phyloP scores from a whole-genome alignment of 192 early-diverging fungal species.

The Dissophora globulifera region DNA sequence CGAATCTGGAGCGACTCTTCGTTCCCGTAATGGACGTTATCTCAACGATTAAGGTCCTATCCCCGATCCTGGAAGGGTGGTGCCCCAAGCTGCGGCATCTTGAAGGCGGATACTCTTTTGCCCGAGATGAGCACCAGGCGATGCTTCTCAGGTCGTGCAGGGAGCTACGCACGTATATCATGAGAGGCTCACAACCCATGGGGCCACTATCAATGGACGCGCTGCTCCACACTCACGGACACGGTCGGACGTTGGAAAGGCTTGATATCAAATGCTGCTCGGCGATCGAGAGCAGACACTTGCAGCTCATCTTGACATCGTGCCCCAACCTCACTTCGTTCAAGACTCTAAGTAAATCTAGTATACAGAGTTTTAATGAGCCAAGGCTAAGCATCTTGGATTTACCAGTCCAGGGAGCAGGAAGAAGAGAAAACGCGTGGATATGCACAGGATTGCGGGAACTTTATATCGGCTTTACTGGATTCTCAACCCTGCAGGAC shows the following conservation, averaged over 20 bases:
- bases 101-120: not conserved
- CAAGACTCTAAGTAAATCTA: not conserved
- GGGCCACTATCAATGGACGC: not conserved
- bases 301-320: conserved; percentile 21
- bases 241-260: conserved; percentile 15
- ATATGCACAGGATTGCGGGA: conserved; percentile 15
- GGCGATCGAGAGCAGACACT: conserved; percentile 9
- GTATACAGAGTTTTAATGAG: not conserved
- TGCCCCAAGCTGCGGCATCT: conserved; percentile 17
- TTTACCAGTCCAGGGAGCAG: conserved; percentile 2
- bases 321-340: conserved; percentile 25
- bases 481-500: conserved; percentile 3
- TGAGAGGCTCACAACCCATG: not conserved
- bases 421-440: not conserved
- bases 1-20: conserved; percentile 15
- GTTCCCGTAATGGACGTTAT: not conserved
- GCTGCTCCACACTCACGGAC: conserved; percentile 5
- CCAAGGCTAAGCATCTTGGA: conserved; percentile 17
- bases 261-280: conserved; percentile 4
- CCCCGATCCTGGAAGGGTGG: not conserved
- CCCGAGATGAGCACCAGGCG: not conserved
- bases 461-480: conserved; percentile 25
- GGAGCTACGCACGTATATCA: not conserved
- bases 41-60: not conserved
- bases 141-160: conserved; percentile 4